These are phyloP conservation scores for Vanderwaltozyma tropicalis DNA, from an alignment of 805 yeast species.

Conservation along the genomic window DNA sequence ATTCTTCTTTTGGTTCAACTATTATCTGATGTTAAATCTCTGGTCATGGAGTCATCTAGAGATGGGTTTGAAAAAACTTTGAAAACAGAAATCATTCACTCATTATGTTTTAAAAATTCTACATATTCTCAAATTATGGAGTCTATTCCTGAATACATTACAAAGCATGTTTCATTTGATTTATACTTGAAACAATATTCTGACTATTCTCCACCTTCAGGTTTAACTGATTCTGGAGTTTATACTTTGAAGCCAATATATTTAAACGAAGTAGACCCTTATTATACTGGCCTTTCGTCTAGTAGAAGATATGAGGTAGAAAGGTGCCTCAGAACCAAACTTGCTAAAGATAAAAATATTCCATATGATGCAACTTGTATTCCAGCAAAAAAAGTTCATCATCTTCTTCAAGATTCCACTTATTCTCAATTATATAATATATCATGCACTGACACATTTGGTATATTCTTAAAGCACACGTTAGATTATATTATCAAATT, in stretches of 20 bases:
- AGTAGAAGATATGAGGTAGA: slow-evolving; percentile 82
- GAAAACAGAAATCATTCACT: slow-evolving; percentile 66
- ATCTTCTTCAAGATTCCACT: slow-evolving; percentile 27
- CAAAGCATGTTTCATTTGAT: slow-evolving; percentile 66
- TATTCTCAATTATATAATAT: slow-evolving; percentile 41
- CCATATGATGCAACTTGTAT: slow-evolving; percentile 42
- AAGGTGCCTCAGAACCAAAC: slow-evolving; percentile 42
- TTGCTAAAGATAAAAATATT: slow-evolving; percentile 32
- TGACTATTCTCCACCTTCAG: slow-evolving; percentile 49
- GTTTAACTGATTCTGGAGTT: slow-evolving; percentile 47
- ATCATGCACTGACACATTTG: slow-evolving; percentile 43
- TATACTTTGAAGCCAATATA: slow-evolving; percentile 55
- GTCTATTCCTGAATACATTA: slow-evolving; percentile 65
- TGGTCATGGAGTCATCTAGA: slow-evolving; percentile 40
- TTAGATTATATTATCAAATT: slow-evolving; percentile 30
- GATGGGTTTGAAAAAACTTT: slow-evolving; percentile 43
- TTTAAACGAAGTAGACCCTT: slow-evolving; percentile 60
- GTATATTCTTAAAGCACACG: slow-evolving; percentile 42
- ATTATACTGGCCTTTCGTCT: slow-evolving; percentile 63
- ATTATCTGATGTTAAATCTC: slow-evolving; percentile 54
- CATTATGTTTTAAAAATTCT: slow-evolving; percentile 65
- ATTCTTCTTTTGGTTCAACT: slow-evolving; percentile 55
- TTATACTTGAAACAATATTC: slow-evolving; percentile 47
- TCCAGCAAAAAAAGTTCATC: slow-evolving; percentile 38
- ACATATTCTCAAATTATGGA: slow-evolving; percentile 60